These are phyloP conservation scores for Pseudomicrostroma phylloplanum DNA, from an alignment of 1,284 basidiomycete genomes.

Conservation along the genomic window DNA sequence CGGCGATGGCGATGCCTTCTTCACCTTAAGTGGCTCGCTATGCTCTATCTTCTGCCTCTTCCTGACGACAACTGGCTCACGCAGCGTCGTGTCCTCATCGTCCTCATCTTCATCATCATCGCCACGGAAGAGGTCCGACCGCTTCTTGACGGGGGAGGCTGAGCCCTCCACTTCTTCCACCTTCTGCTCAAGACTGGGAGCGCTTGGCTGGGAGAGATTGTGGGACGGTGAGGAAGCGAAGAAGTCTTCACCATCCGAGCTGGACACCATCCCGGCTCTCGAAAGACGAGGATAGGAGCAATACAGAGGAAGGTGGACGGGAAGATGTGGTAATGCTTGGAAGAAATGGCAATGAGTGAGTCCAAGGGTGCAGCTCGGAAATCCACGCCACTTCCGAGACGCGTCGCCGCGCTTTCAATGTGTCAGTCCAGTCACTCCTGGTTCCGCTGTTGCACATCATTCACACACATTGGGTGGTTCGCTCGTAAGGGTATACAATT, in stretches of 20 bases:
- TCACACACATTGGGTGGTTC: too few species aligned
- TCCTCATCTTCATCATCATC: slow-evolving; percentile 9
- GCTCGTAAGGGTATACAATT: too few species aligned
- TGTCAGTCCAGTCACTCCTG: too few species aligned
- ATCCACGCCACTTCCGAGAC: too few species aligned
- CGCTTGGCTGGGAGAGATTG: not conserved
- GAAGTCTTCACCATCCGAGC: slow-evolving; percentile 15
- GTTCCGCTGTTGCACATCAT: too few species aligned
- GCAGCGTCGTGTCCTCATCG: slow-evolving; percentile 10
- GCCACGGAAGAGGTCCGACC: slow-evolving; percentile 10
- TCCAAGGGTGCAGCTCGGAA: too few species aligned
- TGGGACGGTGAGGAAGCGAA: slow-evolving; percentile 15
- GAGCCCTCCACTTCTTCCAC: not conserved
- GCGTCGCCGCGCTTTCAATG: too few species aligned
- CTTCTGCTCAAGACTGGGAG: not conserved
- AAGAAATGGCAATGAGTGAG: too few species aligned
- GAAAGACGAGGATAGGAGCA: not conserved
- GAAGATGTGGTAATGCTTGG: too few species aligned
- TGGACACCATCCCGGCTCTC: not conserved
- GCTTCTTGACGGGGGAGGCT: not conserved
- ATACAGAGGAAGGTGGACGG: not conserved
- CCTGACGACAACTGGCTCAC: not conserved
- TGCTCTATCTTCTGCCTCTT: not conserved
- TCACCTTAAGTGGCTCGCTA: not conserved
- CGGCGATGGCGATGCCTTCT: not conserved